phyloP scores from a whole-genome alignment of 2,329 filamentous ascomycete species.

The Rutstroemia sp. region DNA sequence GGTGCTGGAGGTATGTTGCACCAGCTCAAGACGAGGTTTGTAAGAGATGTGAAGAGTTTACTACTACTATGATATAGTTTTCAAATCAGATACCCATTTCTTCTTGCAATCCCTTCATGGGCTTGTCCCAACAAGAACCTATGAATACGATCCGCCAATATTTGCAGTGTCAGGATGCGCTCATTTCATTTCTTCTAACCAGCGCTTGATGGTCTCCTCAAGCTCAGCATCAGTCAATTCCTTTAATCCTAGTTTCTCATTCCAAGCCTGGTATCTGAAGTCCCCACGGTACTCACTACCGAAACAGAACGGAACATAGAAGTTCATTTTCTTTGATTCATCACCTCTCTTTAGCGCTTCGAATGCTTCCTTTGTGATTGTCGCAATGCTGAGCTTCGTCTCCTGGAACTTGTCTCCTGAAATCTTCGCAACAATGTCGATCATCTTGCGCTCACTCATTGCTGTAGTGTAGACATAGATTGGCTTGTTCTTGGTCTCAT shows the following conservation, averaged over 20 bases:
- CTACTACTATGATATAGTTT: no score
- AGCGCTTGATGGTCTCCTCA: no score
- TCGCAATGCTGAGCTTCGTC: not conserved
- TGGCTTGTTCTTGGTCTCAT: slow-evolving; percentile 16
- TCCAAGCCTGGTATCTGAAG: no score
- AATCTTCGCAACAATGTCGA: slow-evolving; percentile 7
- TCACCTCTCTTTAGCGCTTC: slow-evolving; percentile 9
- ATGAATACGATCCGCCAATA: no score
- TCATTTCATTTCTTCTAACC: no score
- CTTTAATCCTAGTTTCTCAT: no score
- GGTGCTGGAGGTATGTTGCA: slow-evolving; percentile 87
- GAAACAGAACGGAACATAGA: slow-evolving; percentile 22
- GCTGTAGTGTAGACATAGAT: slow-evolving; percentile 12
- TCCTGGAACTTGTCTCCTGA: slow-evolving; percentile 1
- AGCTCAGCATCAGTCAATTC: no score
- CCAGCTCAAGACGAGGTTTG: slow-evolving; percentile 61
- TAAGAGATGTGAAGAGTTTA: slow-evolving; percentile 48
- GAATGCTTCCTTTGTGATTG: slow-evolving; percentile 8
- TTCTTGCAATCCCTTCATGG: no score
- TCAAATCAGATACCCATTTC: no score
- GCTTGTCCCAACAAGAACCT: no score
- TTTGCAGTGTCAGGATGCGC: no score
- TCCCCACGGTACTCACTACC: no score
- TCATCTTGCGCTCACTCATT: slow-evolving; percentile 11
- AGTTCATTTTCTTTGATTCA: slow-evolving; percentile 16